Evolutionary conservation across 257 asterid species (phyloP), one percentile per base, ranked within the genome.

Genomic region (Eucommia ulmoides): DNA sequence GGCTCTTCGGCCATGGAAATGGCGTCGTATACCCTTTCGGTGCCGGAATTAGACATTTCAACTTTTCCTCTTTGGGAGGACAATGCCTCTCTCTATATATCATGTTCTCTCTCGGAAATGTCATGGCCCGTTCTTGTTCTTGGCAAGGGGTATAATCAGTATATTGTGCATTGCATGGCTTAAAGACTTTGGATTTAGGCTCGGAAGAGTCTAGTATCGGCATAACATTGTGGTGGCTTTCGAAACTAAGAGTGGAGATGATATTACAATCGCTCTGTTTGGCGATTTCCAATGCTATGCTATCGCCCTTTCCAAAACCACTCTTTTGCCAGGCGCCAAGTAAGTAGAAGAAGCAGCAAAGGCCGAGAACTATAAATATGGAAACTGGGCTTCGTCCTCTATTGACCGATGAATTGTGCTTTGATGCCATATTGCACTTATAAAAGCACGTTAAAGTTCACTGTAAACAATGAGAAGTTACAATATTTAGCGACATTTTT

Each of bases 1-100:
- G 49, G 19, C 66, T 52, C 41, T 45, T 52, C 18, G 60, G 66
- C 66, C 60, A 53, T 22, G 48, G 22, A 45, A 61, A 45, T 8
- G 60, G 66, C 23, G 53, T 53, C 15, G 20, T 49, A 61, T 61
- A 61, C 2, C 66, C 55, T 18, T 7, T 16, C 23, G 66, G 66
- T 41, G 38, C 54, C 3, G 49, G 66, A 42, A 61, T 50, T 24
- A 61, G 52, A 49, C 66, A 61, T 12, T 42, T 18, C 54, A 53
- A 38, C 0, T 24, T 33, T 23, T 45, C 41, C 16, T 45, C 54
- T 19, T 45, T 23, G 25, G 49, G 42, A 3, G 60, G 60, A 50
- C 66, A 61, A 48, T 53, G 66, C 19, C 60, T 38, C 42, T 61
- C 66, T n/a, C 26, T 6, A 21, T 50, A 50, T 19, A 24, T 24